Evolutionary conservation across 768 basidiomycete species (phyloP).

Genomic region (Lyophyllum atratum): DNA sequence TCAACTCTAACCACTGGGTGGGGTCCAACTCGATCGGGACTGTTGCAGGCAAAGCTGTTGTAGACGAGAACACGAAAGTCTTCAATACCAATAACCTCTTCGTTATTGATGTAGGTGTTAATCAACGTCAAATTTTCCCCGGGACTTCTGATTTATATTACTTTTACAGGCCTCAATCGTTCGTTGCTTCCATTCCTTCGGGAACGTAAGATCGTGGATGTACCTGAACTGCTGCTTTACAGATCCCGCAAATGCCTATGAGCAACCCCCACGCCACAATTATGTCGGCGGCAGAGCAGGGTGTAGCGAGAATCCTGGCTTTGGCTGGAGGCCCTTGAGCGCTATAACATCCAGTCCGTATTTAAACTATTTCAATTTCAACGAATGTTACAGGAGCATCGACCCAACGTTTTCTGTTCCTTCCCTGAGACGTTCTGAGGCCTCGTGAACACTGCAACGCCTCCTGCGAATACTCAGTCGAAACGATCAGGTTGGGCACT

Average conservation of each 20-base stretch:
- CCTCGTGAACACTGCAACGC: no score
- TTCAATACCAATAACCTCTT: slow-evolving; percentile 51
- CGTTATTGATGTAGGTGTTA: slow-evolving; percentile 47
- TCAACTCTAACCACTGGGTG: slow-evolving; percentile 66
- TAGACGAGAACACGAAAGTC: slow-evolving; percentile 61
- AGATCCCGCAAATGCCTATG: slow-evolving; percentile 54
- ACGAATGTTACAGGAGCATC: neutral
- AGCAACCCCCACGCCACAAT: slow-evolving; percentile 59
- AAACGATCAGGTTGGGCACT: no score
- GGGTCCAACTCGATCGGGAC: slow-evolving; percentile 51
- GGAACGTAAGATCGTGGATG: neutral
- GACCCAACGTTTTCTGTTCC: neutral
- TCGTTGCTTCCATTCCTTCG: slow-evolving; percentile 6
- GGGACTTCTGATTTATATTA: neutral
- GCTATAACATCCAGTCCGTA: neutral
- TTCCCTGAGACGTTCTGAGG: no score
- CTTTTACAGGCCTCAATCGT: slow-evolving; percentile 34
- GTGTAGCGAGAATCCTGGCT: slow-evolving; percentile 54
- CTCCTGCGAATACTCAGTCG: no score
- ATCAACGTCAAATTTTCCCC: neutral
- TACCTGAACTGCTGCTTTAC: neutral
- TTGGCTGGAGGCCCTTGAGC: slow-evolving; percentile 50
- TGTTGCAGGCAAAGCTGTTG: slow-evolving; percentile 41
- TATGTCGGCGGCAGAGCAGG: slow-evolving; percentile 62
- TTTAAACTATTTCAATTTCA: neutral